Percentiles rank a stretch among this genome's conserved stretches.
Conservation (phyloP, 306 rosid species). For the Castanea mollissima region DNA sequence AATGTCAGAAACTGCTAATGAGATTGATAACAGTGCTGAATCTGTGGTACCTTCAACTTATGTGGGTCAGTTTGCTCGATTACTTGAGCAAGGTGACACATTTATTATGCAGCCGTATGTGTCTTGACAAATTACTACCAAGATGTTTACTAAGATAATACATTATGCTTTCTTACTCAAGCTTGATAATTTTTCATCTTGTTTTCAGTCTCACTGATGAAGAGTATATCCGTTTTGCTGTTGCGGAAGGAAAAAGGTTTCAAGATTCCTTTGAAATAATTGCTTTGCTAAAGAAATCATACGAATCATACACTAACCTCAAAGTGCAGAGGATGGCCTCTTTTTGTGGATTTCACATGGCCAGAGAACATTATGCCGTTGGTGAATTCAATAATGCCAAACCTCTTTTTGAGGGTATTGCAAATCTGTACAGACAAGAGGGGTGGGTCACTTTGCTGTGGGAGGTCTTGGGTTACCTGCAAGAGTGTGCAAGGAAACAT, state of each 20-base stretch:
- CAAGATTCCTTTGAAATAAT: constrained; percentile 87
- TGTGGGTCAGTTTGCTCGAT: constrained; percentile 82
- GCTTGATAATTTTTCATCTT: constrained; percentile 23
- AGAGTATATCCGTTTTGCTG: constrained; percentile 57
- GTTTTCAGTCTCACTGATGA: constrained; percentile 83
- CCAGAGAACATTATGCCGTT: constrained; percentile 72
- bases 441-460: constrained; percentile 93
- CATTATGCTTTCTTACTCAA: constrained; percentile 21
- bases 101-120: constrained; percentile 79
- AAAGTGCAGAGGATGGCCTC: constrained; percentile 75
- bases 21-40: constrained; percentile 51
- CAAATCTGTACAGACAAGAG: constrained; percentile 86
- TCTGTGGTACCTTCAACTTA: constrained; percentile 75
- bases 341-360: constrained; percentile 81
- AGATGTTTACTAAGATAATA: constrained; percentile 6
- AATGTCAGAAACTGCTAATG: constrained; percentile 61
- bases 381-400: constrained; percentile 69
- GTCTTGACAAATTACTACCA: constrained; percentile 21
- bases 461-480: constrained; percentile 88
- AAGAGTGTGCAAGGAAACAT: constrained; percentile 75
- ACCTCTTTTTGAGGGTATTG: constrained; percentile 58
- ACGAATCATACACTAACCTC: constrained; percentile 56
- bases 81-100: constrained; percentile 71
- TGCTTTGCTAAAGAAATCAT: constrained; percentile 70
- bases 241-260: constrained; percentile 83